These are phyloP conservation scores for Hymenotorrendiella dingleyae DNA, from an alignment of 2,329 filamentous ascomycete genomes.

Conservation along the genomic window DNA sequence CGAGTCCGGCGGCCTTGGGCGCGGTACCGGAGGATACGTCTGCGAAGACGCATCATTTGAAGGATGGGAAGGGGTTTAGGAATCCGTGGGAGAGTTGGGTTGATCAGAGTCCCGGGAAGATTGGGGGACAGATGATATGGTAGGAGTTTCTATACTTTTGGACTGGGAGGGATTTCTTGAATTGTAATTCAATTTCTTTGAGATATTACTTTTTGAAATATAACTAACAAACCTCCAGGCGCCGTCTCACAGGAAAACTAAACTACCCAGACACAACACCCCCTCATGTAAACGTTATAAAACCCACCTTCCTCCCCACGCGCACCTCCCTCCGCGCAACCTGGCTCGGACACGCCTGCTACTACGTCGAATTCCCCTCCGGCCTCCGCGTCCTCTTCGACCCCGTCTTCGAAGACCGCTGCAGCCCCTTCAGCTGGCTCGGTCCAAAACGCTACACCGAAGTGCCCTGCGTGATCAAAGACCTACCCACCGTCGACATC, in stretches of 20 bases:
- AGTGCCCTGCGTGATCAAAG: slow-evolving; percentile 67
- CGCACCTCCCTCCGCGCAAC: slow-evolving; percentile 69
- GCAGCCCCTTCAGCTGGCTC: slow-evolving; percentile 66
- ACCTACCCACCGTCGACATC: slow-evolving; percentile 71
- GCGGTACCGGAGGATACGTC: slow-evolving; percentile 30
- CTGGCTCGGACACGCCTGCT: slow-evolving; percentile 94
- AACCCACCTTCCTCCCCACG: slow-evolving; percentile 51
- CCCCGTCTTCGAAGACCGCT: slow-evolving; percentile 85
- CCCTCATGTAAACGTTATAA: slow-evolving; percentile 54
- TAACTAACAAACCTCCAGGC: slow-evolving; percentile 8
- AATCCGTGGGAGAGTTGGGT: slow-evolving; percentile 52
- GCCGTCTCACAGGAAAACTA: slow-evolving; percentile 18
- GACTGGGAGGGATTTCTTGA: neutral
- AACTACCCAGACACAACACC: slow-evolving; percentile 51
- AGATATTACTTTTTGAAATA: neutral
- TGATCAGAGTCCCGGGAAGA: slow-evolving; percentile 30
- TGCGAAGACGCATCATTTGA: slow-evolving; percentile 44
- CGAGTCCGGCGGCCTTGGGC: slow-evolving; percentile 19
- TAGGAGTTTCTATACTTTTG: slow-evolving; percentile 19
- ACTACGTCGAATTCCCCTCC: slow-evolving; percentile 81
- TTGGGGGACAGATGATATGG: slow-evolving; percentile 35
- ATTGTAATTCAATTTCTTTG: neutral
- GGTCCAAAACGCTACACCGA: slow-evolving; percentile 75
- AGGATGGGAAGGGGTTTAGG: slow-evolving; percentile 46
- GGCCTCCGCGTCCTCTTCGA: slow-evolving; percentile 89